Base-by-base conservation (phyloP, 2,329 filamentous ascomycete genomes). In the Dothistroma septosporum region DNA sequence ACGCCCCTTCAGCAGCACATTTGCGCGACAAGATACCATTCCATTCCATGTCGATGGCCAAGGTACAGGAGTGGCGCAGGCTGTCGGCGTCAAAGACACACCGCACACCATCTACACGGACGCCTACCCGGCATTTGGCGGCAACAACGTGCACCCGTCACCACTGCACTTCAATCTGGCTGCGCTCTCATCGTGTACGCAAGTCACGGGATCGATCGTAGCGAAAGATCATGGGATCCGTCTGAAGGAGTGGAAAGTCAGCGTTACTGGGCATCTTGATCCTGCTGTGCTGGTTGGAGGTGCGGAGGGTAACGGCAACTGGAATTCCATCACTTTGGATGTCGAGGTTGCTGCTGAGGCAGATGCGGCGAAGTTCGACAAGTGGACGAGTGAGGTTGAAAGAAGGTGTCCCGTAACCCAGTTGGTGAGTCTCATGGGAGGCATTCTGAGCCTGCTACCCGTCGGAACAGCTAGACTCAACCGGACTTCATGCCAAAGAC, bases 151-250 rank as follows among this genome's bases (percentile, higher is more conserved):
- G 11, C n/a, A 53, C 31, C 60, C 60, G 4, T 59, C 60, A 19
- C 60, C 60, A n/a, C 47, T 62, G 8, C 60, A 62, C 60, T 62
- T 53, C 60, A 62, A 62, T 21, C 24, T 62, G 16, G 53, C 57
- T 11, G 41, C 60, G 8, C 44, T 59, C 9, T 57, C 57, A 11
- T 63, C 61, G 0, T 63, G 61, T 35, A 61, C 61, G 16, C 61
- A 61, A 48, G 61, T 58, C 32, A 63, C 61, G 6, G 61, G 61
- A 6, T 58, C 58, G 32, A 58, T 61, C 1, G 58, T 61, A 28
- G 61, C 61, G 16, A 61, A 59, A 47, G 61, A 63, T 32, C 28
- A 58, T 8, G 61, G 61, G 1, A 61, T 61, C 33, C 56, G 52
- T 6, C 37, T 63, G 9, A 50, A 58, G 1, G 54, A 58, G 33